Conservation (phyloP, 345 rosid species). For the Arabis alpina region DNA sequence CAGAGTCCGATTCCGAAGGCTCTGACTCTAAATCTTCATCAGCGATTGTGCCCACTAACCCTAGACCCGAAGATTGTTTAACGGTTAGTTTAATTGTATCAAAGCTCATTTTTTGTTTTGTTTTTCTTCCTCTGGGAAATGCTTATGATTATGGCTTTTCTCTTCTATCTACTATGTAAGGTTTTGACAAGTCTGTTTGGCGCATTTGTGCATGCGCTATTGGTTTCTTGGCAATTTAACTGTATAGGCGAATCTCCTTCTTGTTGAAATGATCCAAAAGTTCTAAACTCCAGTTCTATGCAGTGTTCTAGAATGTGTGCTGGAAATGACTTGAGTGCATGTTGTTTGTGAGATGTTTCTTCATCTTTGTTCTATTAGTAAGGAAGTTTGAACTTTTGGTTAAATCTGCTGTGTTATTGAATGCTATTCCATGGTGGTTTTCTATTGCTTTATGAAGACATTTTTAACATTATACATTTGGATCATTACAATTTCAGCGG, state of each 20-base stretch:
- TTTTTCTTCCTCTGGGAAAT: background rate
- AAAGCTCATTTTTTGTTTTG: background rate
- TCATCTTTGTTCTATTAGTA: background rate
- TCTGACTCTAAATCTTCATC: constrained; percentile 66
- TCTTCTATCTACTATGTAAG: background rate
- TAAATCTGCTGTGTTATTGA: background rate
- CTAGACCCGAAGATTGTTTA: constrained; percentile 87
- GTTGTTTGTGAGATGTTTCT: constrained; percentile 18
- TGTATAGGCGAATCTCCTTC: background rate
- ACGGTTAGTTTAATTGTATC: constrained; percentile 55
- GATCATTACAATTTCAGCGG: background rate
- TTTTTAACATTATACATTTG: background rate
- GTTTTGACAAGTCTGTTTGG: background rate
- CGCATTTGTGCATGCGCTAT: background rate
- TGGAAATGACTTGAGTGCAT: constrained; percentile 7
- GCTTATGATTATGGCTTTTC: background rate
- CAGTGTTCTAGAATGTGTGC: constrained; percentile 9
- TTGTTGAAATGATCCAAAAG: background rate
- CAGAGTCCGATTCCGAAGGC: constrained; percentile 50
- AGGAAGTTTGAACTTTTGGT: background rate
- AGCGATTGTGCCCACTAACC: constrained; percentile 78
- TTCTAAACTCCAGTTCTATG: background rate
- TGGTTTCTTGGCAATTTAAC: constrained; percentile 1
- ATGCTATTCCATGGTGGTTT: constrained; percentile 11
- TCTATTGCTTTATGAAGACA: constrained; percentile 1